These are phyloP conservation scores for Apiospora phragmitis DNA, from an alignment of 2,329 filamentous ascomycete genomes.

Conservation along the genomic window DNA sequence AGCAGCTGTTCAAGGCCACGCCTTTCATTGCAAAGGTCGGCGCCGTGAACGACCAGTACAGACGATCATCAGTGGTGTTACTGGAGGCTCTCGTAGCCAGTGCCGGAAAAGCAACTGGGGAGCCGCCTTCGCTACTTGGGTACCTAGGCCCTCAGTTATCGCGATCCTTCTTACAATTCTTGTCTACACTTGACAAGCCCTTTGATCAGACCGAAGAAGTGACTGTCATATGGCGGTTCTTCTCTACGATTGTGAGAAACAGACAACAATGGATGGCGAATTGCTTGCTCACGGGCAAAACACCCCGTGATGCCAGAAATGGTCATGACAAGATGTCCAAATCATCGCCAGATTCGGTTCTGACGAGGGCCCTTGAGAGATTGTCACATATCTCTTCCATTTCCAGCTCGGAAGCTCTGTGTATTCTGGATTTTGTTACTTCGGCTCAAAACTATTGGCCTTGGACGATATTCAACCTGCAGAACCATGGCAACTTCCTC, in stretches of 20 bases:
- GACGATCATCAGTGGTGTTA: conserved; percentile 64
- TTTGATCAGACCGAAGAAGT: conserved; percentile 66
- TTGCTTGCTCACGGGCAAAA: conserved; percentile 84
- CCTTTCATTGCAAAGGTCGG: conserved; percentile 77
- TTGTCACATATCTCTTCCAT: conserved; percentile 66
- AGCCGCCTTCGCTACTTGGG: conserved; percentile 91
- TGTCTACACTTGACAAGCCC: conserved; percentile 77
- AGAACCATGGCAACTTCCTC: conserved; percentile 73
- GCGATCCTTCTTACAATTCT: conserved; percentile 77
- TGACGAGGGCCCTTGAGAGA: conserved; percentile 71
- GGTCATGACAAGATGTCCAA: conserved; percentile 52
- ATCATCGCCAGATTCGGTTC: conserved; percentile 60
- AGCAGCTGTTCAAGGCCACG: conserved; percentile 77
- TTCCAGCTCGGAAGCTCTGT: conserved; percentile 65
- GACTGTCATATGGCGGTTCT: conserved; percentile 77
- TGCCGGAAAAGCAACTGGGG: conserved; percentile 64
- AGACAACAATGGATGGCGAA: conserved; percentile 96
- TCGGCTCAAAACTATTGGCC: conserved; percentile 93
- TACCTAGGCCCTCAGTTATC: conserved; percentile 82
- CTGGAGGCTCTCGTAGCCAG: conserved; percentile 73
- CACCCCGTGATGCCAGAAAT: conserved; percentile 74
- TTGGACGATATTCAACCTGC: conserved; percentile 82
- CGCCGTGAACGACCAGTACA: conserved; percentile 67
- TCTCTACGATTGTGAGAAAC: conserved; percentile 82
- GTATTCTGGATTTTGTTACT: conserved; percentile 83